Evolutionary conservation across 345 rosid species (phyloP), one percentile per base, ranked within the genome.

Genomic region (Moricandia arvensis): DNA sequence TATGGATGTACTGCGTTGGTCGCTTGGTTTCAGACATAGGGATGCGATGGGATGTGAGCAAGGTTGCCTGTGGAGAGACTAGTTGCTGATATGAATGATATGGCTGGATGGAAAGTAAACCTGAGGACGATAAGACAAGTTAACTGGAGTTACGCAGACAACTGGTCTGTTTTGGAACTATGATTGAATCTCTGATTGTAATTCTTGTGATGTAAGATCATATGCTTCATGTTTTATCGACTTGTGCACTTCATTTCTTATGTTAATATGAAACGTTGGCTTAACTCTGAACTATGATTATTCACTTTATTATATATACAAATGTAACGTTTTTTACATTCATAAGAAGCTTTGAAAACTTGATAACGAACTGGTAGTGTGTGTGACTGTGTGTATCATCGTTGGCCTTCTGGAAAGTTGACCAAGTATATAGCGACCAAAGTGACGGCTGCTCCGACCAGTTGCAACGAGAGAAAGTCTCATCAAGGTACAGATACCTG

Each of bases 351-450:
- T 63, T n/a, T 29, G 17, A 11, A 17, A 53, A 51, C 24, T 21
- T 21, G 24, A 21, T 21, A 21, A 21, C 24, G 24, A 21, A 21
- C 33, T 37, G 47, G n/a, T n/a, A 21, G 63, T 34, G 16, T 54
- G 24, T 47, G 24, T 21, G 24, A n/a, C n/a, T 29, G 5, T 58
- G 24, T 21, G 24, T 73, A 58, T 87, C 74, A 84, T 84, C 72
- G 61, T 24, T 43, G n/a, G 71, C 67, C 72, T 62, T 73, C 82
- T 37, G 72, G 83, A 71, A 81, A 86, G 72, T 91, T 91, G 57
- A 95, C 93, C 87, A 91, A 82, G 87, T 90, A 95, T 69, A 95
- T 95, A 11, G 90, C 92, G 74, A 83, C 75, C 81, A 95, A 59
- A 41, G 97, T 91, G 72, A 89, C 83, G 29, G 77, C 33, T 27